A percentile compares a stretch with the other conserved stretches of the same genome.
phyloP scores from a whole-genome alignment of 306 rosid genomes.

The Carpinus viminea region DNA sequence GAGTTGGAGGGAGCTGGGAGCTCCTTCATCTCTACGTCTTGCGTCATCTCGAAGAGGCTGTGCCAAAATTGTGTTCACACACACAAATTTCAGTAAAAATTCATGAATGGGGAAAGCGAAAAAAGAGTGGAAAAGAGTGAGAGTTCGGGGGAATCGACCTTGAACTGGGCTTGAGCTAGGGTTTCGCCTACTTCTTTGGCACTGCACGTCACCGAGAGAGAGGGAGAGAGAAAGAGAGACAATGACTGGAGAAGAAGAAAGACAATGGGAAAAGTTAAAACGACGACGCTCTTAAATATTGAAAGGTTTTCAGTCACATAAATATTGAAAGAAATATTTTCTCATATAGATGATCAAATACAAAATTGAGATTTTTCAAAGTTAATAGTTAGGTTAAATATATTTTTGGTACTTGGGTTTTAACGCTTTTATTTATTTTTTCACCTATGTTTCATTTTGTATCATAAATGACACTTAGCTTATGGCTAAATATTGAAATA shows the following conservation, averaged over 20 bases:
- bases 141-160: not conserved
- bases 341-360: no score
- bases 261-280: not conserved
- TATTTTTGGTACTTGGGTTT: no score
- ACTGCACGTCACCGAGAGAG: conserved; percentile 21
- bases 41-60: conserved; percentile 42
- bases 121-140: not conserved
- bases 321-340: no score
- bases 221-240: not conserved
- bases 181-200: conserved; percentile 32
- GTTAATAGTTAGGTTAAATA: no score
- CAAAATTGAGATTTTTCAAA: not conserved
- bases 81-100: not conserved
- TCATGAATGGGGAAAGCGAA: not conserved
- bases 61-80: conserved; percentile 3
- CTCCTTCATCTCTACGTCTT: conserved; percentile 63
- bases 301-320: no score
- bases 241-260: not conserved
- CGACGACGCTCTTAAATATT: not conserved
- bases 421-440: no score
- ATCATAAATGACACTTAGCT: no score
- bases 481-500: no score
- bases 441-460: no score
- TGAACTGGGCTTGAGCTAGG: conserved; percentile 25
- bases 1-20: conserved; percentile 47